Evolutionary conservation across 140 eudicot genomes (phyloP), one percentile per base, ranked within the genome.

Genomic region (Stevia rebaudiana): DNA sequence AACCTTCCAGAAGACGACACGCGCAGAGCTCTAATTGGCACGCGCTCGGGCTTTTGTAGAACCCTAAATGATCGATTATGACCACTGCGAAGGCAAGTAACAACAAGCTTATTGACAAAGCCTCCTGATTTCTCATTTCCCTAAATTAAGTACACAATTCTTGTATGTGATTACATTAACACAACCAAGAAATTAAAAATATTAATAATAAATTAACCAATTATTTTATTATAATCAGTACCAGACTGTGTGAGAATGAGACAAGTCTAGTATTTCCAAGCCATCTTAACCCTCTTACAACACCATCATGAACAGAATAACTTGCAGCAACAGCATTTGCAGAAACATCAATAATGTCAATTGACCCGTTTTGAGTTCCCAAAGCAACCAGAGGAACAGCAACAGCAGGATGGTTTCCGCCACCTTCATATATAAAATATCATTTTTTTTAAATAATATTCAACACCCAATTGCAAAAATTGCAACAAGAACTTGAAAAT

Each of bases 1-100:
- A 77, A 92, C 98, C 98, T 92, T 79, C 98, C 96, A 59, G 98
- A 92, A 63, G 98, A 83, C 23, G 96, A 92, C 67, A 95, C 94
- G 72, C 98, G 80, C 41, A 92, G 53, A 74, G 98, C 98, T 85
- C 98, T 83, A 63, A 92, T 86, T 23, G 95, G 94, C 44, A 95
- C 96, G 59, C 94, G 95, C 73, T 92, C 98, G 63, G 98, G 98
- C 80, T 92, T 92, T 76, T 92, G 96, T 71, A 85, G 51, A 55
- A 85, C 94, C 76, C 95, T 81, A 73, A 92, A 92, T 33, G 85
- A 53, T 69, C 96, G 87, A 81, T 83, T 92, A 61, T 85, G 77
- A 70, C 98, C 96, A 70, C 96, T 92, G 40, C 96, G 74, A 68
- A 88, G 79, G 79, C 98, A 92, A 25, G 98, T 92, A 80, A 92